Evolutionary conservation across 164 flowering plant species (phyloP).

Genomic region (Magnolia officinalis): DNA sequence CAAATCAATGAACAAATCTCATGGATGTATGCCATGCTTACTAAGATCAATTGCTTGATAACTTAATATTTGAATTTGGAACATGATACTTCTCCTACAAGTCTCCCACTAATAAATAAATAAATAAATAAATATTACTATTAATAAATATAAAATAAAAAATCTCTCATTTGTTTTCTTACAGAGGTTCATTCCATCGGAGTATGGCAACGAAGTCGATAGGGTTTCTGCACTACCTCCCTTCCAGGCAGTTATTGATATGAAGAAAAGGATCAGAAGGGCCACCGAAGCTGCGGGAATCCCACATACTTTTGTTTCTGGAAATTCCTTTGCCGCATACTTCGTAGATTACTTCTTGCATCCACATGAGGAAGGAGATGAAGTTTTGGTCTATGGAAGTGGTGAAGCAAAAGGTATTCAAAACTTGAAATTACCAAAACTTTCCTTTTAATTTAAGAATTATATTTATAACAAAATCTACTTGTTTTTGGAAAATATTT

Average conservation of each 20-base stretch:
- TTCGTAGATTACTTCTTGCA: constrained; percentile 34
- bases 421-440: not conserved
- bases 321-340: constrained; percentile 31
- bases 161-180: not conserved
- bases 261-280: constrained; percentile 32
- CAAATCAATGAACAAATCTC: no score
- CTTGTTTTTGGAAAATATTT: not conserved
- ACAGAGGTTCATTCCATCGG: constrained; percentile 44
- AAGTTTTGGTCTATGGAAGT: constrained; percentile 27
- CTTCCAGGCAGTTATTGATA: constrained; percentile 23
- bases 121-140: not conserved
- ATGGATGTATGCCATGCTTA: no score
- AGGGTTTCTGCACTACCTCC: constrained; percentile 30
- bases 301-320: constrained; percentile 35
- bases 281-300: constrained; percentile 33
- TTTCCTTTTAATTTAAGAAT: not conserved
- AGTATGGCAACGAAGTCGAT: constrained; percentile 39
- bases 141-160: not conserved
- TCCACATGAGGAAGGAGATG: constrained; percentile 20
- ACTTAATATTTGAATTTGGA: no score
- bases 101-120: not conserved
- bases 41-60: no score
- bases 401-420: constrained; percentile 34
- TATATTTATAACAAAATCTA: no score
- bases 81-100: no score